Base-by-base conservation (phyloP, 371 early-diverging fungal species). In the Mortierella sp. region DNA sequence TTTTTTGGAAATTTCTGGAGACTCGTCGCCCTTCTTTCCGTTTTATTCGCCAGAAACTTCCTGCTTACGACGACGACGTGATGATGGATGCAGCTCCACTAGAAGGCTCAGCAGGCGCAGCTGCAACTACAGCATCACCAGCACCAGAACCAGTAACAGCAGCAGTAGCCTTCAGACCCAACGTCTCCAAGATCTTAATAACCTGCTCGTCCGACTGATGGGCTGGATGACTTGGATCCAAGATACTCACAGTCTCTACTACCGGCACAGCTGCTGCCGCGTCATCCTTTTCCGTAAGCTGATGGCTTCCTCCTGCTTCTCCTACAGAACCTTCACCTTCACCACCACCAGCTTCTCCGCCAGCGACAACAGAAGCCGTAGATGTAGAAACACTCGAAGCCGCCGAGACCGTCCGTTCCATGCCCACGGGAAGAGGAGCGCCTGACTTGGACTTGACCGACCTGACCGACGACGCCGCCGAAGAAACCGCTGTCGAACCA, bases 211-310 rank as follows among this genome's bases (percentile, higher is more conserved):
- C 79, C 50, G 51, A 73, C 71, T 78, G 73, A 40, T 73, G 78
- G 16, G 69, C 73, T 11, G 81, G 81, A 53, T 85, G 78, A 28
- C 76, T 72, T 14, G 76, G 78, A 31, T 85, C 85, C 50, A 85
- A 48, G 28, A 85, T 81, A 67, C 85, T 84, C 67, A 64, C 64
- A 6, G 37, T 5, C 37, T 64, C 64, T 21, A 59, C 57, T 10
- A 28, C 55, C 11, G 55, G 26, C 28, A 13, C 28, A 13, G 53
- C 55, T 9, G 55, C 31, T 9, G 55, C 31, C 72, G 54, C 74
- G 71, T 28, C 31, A 57, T 31, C 73, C 79, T 28, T 64, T 46
- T 26, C 67, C 64, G 11, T 76, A 71, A 5, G 5, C 71, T 21
- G 72, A 21, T 26, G 46, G 10, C 19, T 57, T 43, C 72, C 50